Conservation (phyloP, 2,329 filamentous ascomycete species). For the Verticillium alfalfae region DNA sequence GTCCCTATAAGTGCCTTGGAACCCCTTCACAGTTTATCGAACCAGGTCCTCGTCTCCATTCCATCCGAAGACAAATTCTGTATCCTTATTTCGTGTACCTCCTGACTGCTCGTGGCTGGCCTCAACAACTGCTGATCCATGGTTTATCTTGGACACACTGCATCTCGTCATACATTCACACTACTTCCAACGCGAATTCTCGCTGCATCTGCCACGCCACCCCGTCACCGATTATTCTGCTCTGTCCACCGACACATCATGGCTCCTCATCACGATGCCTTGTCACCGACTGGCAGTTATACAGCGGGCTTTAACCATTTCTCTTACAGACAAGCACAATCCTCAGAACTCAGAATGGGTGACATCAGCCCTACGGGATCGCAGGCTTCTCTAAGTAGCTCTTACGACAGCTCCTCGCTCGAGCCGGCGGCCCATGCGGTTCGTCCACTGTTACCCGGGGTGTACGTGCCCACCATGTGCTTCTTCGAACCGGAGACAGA, state of each 20-base stretch:
- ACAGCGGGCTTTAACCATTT: slow-evolving; percentile 32
- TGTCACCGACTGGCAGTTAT: slow-evolving; percentile 39
- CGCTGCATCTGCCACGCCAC: neutral
- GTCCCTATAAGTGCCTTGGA: neutral
- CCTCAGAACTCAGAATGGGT: slow-evolving; percentile 21
- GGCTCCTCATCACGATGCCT: slow-evolving; percentile 41
- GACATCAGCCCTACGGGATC: slow-evolving; percentile 20
- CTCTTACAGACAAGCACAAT: slow-evolving; percentile 22
- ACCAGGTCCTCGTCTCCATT: neutral
- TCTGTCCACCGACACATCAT: slow-evolving; percentile 19
- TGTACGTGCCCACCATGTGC: slow-evolving; percentile 70
- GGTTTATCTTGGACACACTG: neutral
- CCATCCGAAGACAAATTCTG: neutral
- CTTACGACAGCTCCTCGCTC: slow-evolving; percentile 31
- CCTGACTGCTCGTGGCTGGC: neutral
- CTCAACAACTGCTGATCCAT: neutral
- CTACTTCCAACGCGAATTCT: neutral
- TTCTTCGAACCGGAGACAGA: slow-evolving; percentile 64
- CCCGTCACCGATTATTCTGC: neutral
- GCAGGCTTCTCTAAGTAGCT: slow-evolving; percentile 33
- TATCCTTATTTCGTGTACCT: neutral
- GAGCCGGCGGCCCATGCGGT: slow-evolving; percentile 23
- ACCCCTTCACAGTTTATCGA: neutral
- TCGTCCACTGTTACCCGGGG: slow-evolving; percentile 41
- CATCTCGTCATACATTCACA: neutral